These are phyloP conservation scores for Hibiscus trionum DNA, from an alignment of 345 rosid species.

Conservation along the genomic window DNA sequence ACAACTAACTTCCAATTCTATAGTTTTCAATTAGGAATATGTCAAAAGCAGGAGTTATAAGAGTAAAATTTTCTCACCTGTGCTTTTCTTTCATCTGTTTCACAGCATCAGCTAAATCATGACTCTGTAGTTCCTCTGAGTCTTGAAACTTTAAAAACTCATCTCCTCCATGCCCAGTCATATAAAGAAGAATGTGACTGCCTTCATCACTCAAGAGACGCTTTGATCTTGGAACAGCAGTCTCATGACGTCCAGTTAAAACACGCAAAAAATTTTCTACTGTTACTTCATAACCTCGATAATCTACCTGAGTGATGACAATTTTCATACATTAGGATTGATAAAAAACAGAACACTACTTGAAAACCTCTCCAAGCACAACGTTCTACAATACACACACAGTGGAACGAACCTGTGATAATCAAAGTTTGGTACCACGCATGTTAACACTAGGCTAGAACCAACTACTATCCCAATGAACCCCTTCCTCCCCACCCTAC, in stretches of 20 bases:
- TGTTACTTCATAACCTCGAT: slow-evolving; percentile 96
- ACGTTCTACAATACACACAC: no score
- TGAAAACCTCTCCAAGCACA: background rate
- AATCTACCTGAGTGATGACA: slow-evolving; percentile 69
- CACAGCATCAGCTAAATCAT: slow-evolving; percentile 98
- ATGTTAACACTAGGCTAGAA: background rate
- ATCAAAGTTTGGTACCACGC: background rate
- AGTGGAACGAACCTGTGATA: background rate
- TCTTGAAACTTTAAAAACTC: slow-evolving; percentile 95
- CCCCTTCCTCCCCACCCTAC: background rate
- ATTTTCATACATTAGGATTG: slow-evolving; percentile 16
- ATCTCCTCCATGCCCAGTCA: slow-evolving; percentile 99
- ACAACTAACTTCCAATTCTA: background rate
- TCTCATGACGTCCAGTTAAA: slow-evolving; percentile 82
- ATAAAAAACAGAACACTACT: slow-evolving; percentile 1
- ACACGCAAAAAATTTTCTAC: slow-evolving; percentile 87
- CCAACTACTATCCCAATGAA: background rate
- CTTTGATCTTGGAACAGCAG: slow-evolving; percentile 98
- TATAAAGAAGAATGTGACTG: slow-evolving; percentile 91
- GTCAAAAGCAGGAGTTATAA: slow-evolving; percentile 11
- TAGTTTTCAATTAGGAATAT: background rate
- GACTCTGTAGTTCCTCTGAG: slow-evolving; percentile 96
- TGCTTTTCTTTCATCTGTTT: slow-evolving; percentile 98
- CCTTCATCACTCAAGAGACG: slow-evolving; percentile 98
- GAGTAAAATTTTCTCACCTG: slow-evolving; percentile 37